A percentile compares a stretch with the other conserved stretches of the same genome.
These are phyloP conservation scores for Gliomastix tumulicola DNA, from an alignment of 2,329 filamentous ascomycete species.

Conservation along the genomic window DNA sequence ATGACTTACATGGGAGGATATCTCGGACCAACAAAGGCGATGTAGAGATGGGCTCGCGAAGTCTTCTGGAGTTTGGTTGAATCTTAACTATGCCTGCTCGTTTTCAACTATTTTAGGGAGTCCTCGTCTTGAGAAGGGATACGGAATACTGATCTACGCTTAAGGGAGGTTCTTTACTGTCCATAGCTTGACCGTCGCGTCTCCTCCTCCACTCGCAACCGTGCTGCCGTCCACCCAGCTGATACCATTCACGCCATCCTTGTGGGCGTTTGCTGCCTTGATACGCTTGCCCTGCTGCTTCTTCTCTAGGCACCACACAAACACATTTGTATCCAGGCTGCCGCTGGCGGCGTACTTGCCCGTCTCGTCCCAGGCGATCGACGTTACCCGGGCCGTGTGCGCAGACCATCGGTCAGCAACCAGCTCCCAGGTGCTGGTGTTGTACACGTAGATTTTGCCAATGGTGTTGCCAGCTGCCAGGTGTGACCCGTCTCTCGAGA, in stretches of 20 bases:
- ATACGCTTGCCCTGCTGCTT: slow-evolving; percentile 75
- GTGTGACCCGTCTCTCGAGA: slow-evolving; percentile 69
- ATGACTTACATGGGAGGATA: too few relatives aligned
- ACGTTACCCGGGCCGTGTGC: slow-evolving; percentile 50
- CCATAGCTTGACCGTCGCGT: slow-evolving; percentile 92
- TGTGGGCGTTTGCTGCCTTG: slow-evolving; percentile 83
- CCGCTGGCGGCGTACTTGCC: slow-evolving; percentile 78
- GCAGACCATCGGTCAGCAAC: slow-evolving; percentile 68
- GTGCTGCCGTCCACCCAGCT: slow-evolving; percentile 66
- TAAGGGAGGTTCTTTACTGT: slow-evolving; percentile 24
- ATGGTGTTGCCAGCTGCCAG: slow-evolving; percentile 77
- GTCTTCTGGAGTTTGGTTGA: too few relatives aligned
- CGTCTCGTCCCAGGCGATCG: slow-evolving; percentile 67
- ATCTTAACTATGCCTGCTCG: too few relatives aligned
- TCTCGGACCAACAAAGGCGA: too few relatives aligned
- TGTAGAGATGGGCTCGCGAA: too few relatives aligned
- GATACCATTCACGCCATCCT: slow-evolving; percentile 88
- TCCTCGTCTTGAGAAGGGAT: too few relatives aligned
- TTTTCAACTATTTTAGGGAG: too few relatives aligned
- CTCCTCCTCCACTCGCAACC: slow-evolving; percentile 74
- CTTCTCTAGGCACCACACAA: slow-evolving; percentile 80
- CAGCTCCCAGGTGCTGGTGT: slow-evolving; percentile 54
- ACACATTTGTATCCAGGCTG: slow-evolving; percentile 83
- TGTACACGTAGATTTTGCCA: slow-evolving; percentile 83
- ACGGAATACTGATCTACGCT: not conserved